Conservation (phyloP, 2,329 filamentous ascomycete genomes). For the Cytospora mali region DNA sequence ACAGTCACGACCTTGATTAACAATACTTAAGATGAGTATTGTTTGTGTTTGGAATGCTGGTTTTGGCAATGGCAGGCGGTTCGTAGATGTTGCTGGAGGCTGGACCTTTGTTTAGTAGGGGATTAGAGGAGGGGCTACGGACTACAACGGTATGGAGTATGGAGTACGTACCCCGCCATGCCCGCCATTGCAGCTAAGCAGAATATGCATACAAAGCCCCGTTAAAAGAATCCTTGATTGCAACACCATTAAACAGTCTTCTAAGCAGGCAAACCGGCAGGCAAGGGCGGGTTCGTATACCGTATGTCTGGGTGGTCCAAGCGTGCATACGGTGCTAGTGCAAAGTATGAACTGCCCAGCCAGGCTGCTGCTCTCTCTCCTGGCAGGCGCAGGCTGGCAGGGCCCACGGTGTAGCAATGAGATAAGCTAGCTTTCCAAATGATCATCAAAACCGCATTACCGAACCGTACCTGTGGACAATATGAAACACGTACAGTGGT, state of each 20-base stretch:
- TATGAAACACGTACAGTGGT: neutral
- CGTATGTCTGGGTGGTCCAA: neutral
- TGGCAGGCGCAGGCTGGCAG: neutral
- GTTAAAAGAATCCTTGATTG: neutral
- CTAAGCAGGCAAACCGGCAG: too few species aligned
- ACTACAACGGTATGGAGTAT: neutral
- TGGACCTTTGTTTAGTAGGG: neutral
- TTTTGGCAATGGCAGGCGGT: neutral
- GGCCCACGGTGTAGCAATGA: neutral
- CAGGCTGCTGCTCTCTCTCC: too few species aligned
- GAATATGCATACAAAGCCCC: constrained; percentile 8
- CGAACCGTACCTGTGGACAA: neutral
- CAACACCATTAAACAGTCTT: neutral
- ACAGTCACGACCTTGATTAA: neutral
- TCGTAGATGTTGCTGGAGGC: constrained; percentile 1
- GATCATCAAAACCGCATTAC: neutral
- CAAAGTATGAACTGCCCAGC: too few species aligned
- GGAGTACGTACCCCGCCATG: constrained; percentile 15
- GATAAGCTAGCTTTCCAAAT: neutral
- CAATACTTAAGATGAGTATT: neutral
- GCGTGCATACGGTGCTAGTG: neutral
- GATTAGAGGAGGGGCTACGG: constrained; percentile 7
- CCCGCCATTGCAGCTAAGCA: neutral
- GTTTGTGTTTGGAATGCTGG: neutral
- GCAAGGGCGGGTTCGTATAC: neutral